Evolutionary conservation across 108 stramenopile genomes (phyloP).

Genomic region (Fistulifera pelliculosa): DNA sequence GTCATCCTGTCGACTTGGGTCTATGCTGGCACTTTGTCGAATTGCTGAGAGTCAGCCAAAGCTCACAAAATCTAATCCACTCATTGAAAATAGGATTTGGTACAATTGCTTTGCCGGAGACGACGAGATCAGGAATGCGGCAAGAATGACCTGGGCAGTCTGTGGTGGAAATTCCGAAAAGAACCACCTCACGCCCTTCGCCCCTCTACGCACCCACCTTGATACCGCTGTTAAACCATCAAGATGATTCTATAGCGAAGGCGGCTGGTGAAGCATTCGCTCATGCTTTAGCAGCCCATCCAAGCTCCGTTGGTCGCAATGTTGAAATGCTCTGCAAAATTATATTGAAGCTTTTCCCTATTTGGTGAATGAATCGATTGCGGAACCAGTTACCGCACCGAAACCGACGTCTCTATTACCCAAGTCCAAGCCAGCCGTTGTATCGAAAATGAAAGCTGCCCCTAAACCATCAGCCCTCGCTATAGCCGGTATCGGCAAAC

Average conservation of each 20-base stretch:
- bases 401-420: constrained; percentile 14
- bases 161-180: constrained; percentile 23
- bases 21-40: constrained; percentile 62
- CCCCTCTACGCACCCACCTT: constrained; percentile 72
- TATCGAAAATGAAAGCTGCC: constrained; percentile 21
- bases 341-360: constrained; percentile 64
- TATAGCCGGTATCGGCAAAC: constrained; percentile 56
- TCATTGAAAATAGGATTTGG: constrained; percentile 81
- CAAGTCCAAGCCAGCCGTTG: constrained; percentile 16
- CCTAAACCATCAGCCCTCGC: constrained; percentile 29
- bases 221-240: constrained; percentile 58
- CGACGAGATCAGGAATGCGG: constrained; percentile 47
- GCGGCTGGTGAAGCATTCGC: constrained; percentile 67
- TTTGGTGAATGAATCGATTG: background rate
- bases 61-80: constrained; percentile 66
- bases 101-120: constrained; percentile 68
- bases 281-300: constrained; percentile 52
- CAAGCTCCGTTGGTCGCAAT: constrained; percentile 47
- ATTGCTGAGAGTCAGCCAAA: constrained; percentile 47
- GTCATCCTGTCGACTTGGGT: constrained; percentile 55
- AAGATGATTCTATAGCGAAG: constrained; percentile 43
- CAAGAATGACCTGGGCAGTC: constrained; percentile 57
- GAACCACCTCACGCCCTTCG: constrained; percentile 30
- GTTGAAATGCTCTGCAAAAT: constrained; percentile 53
- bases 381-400: constrained; percentile 13